Conservation (phyloP, 768 basidiomycete genomes). For the Wakefieldia striispora region DNA sequence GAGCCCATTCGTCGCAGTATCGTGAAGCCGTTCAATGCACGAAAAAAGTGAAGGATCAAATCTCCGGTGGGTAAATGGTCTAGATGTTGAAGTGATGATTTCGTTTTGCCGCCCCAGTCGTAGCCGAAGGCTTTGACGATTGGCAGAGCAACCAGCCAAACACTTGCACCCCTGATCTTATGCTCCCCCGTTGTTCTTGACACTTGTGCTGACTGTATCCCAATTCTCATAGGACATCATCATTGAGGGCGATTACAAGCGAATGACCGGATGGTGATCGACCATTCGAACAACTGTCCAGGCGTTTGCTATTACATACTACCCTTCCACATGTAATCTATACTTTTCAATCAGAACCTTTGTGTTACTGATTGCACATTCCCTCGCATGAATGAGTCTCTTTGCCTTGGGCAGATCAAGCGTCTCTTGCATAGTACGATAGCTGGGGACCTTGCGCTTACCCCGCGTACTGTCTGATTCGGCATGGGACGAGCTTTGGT, state of each 20-base stretch:
- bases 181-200: not conserved
- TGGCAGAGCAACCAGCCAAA: conserved; percentile 68
- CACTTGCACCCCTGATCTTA: conserved; percentile 58
- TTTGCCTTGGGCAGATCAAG: conserved; percentile 61
- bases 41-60: not conserved
- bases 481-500: not conserved
- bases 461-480: conserved; percentile 5
- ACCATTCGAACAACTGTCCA: conserved; percentile 1
- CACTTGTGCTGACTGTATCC: conserved; percentile 9
- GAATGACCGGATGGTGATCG: not conserved
- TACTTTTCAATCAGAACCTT: conserved; percentile 51
- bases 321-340: conserved; percentile 1
- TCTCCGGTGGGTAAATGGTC: conserved; percentile 29
- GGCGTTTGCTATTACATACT: not conserved
- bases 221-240: not conserved
- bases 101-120: conserved; percentile 74
- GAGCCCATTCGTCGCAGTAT: conserved; percentile 52
- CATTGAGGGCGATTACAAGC: not conserved
- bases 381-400: conserved; percentile 66
- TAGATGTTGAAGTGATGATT: conserved; percentile 47
- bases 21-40: conserved; percentile 17
- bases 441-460: conserved; percentile 40
- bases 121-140: conserved; percentile 63
- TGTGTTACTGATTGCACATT: conserved; percentile 64
- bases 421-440: conserved; percentile 38